Conservation (phyloP, 805 yeast genomes). For the Zygotorulaspora sp. region DNA sequence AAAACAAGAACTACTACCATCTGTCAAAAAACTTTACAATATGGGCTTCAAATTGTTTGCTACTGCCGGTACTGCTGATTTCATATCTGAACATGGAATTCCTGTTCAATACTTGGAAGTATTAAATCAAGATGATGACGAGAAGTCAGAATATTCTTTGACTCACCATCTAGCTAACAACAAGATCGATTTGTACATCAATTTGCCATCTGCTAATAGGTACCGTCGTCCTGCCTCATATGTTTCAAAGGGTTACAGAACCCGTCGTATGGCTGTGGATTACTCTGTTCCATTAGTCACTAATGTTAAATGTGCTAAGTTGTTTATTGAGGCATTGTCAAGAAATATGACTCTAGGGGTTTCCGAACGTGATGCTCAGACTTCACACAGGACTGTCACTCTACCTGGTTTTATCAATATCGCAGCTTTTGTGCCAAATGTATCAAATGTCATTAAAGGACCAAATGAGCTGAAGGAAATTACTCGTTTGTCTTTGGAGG, state of each 20-base stretch:
- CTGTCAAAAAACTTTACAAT: slow-evolving; percentile 72
- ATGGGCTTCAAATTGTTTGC: slow-evolving; percentile 91
- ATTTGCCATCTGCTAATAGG: slow-evolving; percentile 93
- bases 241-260: slow-evolving; percentile 93
- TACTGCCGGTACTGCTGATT: slow-evolving; percentile 98
- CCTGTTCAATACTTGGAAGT: slow-evolving; percentile 95
- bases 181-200: slow-evolving; percentile 92
- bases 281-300: slow-evolving; percentile 96
- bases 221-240: slow-evolving; percentile 98
- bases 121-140: slow-evolving; percentile 66
- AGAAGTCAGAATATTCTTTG: slow-evolving; percentile 89
- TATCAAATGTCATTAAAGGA: slow-evolving; percentile 42
- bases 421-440: slow-evolving; percentile 70
- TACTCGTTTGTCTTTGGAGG: slow-evolving; percentile 64
- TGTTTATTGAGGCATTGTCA: slow-evolving; percentile 89
- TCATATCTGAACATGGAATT: slow-evolving; percentile 87
- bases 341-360: slow-evolving; percentile 64
- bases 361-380: slow-evolving; percentile 77
- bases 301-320: slow-evolving; percentile 94
- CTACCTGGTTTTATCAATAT: slow-evolving; percentile 86
- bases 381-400: slow-evolving; percentile 76
- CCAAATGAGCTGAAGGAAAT: slow-evolving; percentile 59
- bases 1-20: slow-evolving; percentile 87
- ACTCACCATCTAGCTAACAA: slow-evolving; percentile 96
- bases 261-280: slow-evolving; percentile 99